Evolutionary conservation across 78 protist species (phyloP), one percentile per base, ranked within the genome.

Genomic region (Polysphondylium violaceum): DNA sequence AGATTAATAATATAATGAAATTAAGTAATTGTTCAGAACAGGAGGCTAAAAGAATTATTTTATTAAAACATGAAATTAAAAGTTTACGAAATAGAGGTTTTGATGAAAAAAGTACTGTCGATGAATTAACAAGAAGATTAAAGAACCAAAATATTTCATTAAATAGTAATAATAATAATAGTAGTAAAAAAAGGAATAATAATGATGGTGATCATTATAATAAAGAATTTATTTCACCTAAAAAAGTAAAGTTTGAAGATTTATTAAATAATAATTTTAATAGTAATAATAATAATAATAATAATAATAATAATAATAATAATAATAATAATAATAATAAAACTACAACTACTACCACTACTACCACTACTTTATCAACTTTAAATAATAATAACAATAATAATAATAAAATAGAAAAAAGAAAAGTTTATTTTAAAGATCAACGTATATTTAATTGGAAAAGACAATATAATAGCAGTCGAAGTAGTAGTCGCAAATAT

Each of bases 261-360:
- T 16, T 27, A 65, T 17, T 25, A 33, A 53, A 35, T 53, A 35
- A 21, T 9, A 14, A 72, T 21, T 11, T 16, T 16, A 56, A 72
- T 51, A 33, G 9, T 72, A 63, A 76, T 17, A 33, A 35, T 38
- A 63, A 23, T 53, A 55, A 75, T 75, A 75, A 56, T 55, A 58
- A 58, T 76, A 76, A 58, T 76, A 76, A 58, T 58, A 35, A 1
- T 31, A 56, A 75, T 55, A 33, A 55, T 16, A 56, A 55, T 56
- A 56, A 59, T 56, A 76, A 76, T 76, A 29, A 56, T 43, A 53
- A 50, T 76, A n/a, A 55, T 64, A 29, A 35, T 27, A 41, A 76
- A 72, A 5, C 16, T 9, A 55, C 47, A 41, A n/a, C 11, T 11
- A n/a, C 36, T 17, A 74, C 14, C n/a, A 43, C 14, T 1, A 72